Evolutionary conservation across 257 asterid species (phyloP).

Genomic region (Lycium ferocissimum): DNA sequence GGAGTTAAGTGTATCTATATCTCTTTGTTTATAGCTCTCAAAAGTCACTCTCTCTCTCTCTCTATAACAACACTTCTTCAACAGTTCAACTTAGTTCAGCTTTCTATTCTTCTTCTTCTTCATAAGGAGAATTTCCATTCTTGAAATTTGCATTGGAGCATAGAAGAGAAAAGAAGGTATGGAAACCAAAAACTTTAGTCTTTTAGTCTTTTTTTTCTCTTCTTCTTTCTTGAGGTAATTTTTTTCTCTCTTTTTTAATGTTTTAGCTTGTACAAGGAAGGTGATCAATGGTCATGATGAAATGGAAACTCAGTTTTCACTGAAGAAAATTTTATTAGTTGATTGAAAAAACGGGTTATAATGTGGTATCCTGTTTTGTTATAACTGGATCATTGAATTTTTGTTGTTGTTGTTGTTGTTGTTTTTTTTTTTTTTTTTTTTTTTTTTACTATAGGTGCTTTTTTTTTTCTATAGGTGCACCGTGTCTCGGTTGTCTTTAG

Average conservation of each 20-base stretch:
- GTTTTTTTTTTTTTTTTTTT: too few species aligned
- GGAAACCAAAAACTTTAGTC: slow-evolving; percentile 8
- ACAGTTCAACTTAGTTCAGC: not conserved
- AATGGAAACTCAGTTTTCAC: not conserved
- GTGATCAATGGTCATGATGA: not conserved
- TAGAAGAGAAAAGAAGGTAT: slow-evolving; percentile 19
- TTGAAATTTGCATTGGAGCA: slow-evolving; percentile 33
- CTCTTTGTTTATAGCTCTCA: slow-evolving; percentile 7
- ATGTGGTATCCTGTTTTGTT: slow-evolving; percentile 5
- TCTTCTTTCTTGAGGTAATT: slow-evolving; percentile 34
- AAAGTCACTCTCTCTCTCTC: slow-evolving; percentile 22
- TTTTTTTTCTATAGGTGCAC: slow-evolving; percentile 21
- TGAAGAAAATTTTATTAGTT: not conserved
- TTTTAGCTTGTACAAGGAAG: slow-evolving; percentile 11
- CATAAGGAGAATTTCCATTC: slow-evolving; percentile 41
- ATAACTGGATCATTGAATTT: not conserved
- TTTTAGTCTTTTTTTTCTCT: not conserved
- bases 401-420: too few species aligned
- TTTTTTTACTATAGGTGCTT: too few species aligned
- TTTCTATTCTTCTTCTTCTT: slow-evolving; percentile 28
- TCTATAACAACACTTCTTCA: slow-evolving; percentile 15
- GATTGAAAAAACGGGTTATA: not conserved
- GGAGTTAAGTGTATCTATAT: slow-evolving; percentile 12
- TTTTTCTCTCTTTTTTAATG: not conserved
- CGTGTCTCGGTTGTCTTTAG: slow-evolving; percentile 22